These are phyloP conservation scores for Pelargonium cotyledonis DNA, from an alignment of 441 rosid genomes.

Conservation along the genomic window DNA sequence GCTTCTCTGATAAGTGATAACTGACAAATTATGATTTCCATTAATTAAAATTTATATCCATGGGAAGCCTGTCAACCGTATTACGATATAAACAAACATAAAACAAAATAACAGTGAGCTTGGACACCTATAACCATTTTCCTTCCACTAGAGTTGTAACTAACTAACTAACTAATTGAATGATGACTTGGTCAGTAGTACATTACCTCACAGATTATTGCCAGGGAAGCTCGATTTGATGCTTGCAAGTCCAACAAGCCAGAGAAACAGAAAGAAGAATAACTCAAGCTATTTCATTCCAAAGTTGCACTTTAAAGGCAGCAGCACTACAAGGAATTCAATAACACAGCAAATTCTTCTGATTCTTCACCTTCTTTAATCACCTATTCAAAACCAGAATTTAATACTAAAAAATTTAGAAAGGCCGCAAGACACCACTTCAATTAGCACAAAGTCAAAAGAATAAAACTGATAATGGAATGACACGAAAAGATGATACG, in stretches of 20 bases:
- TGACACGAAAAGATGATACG: not conserved
- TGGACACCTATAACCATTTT: not conserved
- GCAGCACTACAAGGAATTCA: constrained; percentile 36
- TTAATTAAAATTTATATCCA: too few species aligned
- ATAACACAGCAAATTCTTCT: constrained; percentile 53
- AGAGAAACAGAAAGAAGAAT: constrained; percentile 21
- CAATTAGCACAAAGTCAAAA: not conserved
- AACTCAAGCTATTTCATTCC: constrained; percentile 19
- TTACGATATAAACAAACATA: not conserved
- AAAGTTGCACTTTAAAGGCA: constrained; percentile 22
- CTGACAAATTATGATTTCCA: too few species aligned
- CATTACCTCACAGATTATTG: constrained; percentile 29
- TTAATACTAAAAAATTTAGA: constrained; percentile 6
- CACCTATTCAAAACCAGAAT: constrained; percentile 41
- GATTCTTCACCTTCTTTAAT: constrained; percentile 77
- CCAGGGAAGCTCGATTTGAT: constrained; percentile 16
- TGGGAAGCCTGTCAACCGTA: too few species aligned
- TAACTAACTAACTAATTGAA: not conserved
- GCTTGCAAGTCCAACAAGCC: constrained; percentile 17
- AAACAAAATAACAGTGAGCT: not conserved
- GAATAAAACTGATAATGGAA: not conserved
- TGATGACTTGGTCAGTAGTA: not conserved
- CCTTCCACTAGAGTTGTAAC: not conserved
- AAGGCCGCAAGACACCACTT: constrained; percentile 11
- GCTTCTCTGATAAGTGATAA: too few species aligned